A percentile compares a stretch with the other conserved stretches of the same genome.
phyloP scores from a whole-genome alignment of 1,139 yeast genomes.

The Yamadazyma spencermartinsiae region DNA sequence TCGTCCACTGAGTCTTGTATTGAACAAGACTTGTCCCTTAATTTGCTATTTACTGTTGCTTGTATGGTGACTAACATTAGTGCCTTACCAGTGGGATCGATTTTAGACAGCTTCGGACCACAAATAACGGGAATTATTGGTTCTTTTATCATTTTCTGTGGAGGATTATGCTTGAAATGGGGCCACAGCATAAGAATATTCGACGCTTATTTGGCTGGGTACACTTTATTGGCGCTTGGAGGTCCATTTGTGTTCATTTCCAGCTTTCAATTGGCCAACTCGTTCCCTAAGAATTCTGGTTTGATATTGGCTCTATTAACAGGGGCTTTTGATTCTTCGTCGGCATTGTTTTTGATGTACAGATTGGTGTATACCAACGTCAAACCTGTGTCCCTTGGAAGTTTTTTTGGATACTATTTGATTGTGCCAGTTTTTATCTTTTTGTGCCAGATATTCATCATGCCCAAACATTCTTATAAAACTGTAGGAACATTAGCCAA shows the following conservation, averaged over 20 bases:
- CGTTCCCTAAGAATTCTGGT: slow-evolving; percentile 46
- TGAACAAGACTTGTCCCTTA: slow-evolving; percentile 77
- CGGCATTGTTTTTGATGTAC: slow-evolving; percentile 55
- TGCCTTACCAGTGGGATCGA: slow-evolving; percentile 78
- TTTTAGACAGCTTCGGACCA: slow-evolving; percentile 80
- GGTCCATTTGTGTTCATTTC: slow-evolving; percentile 51
- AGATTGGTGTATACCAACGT: slow-evolving; percentile 57
- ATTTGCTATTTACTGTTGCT: slow-evolving; percentile 79
- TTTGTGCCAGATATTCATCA: slow-evolving; percentile 67
- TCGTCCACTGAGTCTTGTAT: slow-evolving; percentile 54
- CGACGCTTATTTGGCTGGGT: slow-evolving; percentile 43
- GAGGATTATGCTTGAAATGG: slow-evolving; percentile 49
- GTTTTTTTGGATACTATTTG: slow-evolving; percentile 66
- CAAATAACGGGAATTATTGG: slow-evolving; percentile 78
- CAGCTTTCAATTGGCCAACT: slow-evolving; percentile 46
- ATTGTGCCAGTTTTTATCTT: slow-evolving; percentile 74
- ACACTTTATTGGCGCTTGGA: slow-evolving; percentile 43
- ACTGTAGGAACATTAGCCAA: slow-evolving; percentile 68
- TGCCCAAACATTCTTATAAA: slow-evolving; percentile 79
- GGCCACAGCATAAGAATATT: slow-evolving; percentile 27
- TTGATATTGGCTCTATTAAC: slow-evolving; percentile 41
- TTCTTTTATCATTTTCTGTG: slow-evolving; percentile 52
- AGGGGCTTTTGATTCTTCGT: slow-evolving; percentile 45
- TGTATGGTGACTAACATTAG: slow-evolving; percentile 86
- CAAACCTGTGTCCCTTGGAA: slow-evolving; percentile 33